Evolutionary conservation across 306 rosid genomes (phyloP).

Genomic region (Quercus gilva): DNA sequence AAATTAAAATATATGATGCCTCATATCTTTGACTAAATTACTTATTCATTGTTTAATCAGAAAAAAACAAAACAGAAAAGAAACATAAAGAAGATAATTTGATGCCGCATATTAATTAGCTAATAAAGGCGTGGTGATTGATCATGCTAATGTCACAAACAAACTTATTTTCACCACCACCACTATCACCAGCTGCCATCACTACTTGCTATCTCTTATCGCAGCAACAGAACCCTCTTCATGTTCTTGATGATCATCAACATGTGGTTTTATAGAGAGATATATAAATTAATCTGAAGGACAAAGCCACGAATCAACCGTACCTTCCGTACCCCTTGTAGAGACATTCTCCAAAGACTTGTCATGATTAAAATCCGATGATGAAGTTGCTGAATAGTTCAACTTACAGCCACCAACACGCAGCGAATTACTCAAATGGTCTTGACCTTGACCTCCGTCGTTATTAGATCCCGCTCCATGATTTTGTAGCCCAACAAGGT

Average conservation of each 20-base stretch:
- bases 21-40: constrained; percentile 24
- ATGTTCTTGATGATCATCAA: constrained; percentile 9
- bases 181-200: constrained; percentile 23
- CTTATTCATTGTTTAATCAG: constrained; percentile 12
- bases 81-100: not conserved
- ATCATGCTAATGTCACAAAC: not conserved
- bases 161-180: constrained; percentile 24
- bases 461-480: not conserved
- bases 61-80: not conserved
- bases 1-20: not conserved
- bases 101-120: constrained; percentile 28
- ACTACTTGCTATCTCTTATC: constrained; percentile 11
- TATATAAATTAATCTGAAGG: constrained; percentile 49
- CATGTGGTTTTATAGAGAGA: constrained; percentile 28
- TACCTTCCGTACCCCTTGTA: constrained; percentile 44
- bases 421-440: constrained; percentile 11
- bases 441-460: constrained; percentile 3
- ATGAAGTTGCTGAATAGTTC: constrained; percentile 31
- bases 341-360: constrained; percentile 38
- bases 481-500: constrained; percentile 17
- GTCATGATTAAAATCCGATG: constrained; percentile 42
- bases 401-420: constrained; percentile 40
- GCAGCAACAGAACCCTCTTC: not conserved
- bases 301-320: constrained; percentile 72
- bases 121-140: constrained; percentile 18